These are phyloP conservation scores for Funneliformis caledonium DNA, from an alignment of 371 early-diverging fungal genomes.

Conservation along the genomic window DNA sequence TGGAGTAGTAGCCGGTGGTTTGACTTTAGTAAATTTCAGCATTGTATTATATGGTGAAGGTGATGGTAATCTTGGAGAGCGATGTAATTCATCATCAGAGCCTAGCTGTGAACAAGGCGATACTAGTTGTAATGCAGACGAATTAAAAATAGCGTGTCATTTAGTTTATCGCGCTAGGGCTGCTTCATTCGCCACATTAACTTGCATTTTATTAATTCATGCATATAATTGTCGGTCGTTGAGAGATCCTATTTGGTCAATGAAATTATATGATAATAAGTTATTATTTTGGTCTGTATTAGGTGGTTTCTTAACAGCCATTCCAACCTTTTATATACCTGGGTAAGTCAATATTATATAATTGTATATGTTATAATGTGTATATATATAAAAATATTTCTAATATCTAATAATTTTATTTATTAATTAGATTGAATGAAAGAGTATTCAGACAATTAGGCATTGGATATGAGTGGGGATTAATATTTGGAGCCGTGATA, in stretches of 20 bases:
- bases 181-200: constrained; percentile 42
- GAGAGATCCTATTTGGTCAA: constrained; percentile 62
- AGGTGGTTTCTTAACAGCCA: constrained; percentile 57
- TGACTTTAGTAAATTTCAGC: constrained; percentile 73
- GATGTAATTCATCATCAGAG: constrained; percentile 53
- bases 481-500: neutral
- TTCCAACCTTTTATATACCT: constrained; percentile 74
- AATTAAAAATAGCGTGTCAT: constrained; percentile 59
- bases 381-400: constrained; percentile 84
- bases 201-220: constrained; percentile 68
- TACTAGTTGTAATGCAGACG: constrained; percentile 77
- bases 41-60: constrained; percentile 68
- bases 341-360: constrained; percentile 34
- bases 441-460: neutral
- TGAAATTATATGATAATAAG: constrained; percentile 56
- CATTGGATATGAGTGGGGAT: neutral
- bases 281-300: constrained; percentile 60
- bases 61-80: constrained; percentile 61
- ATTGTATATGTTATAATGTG: too few species aligned
- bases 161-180: constrained; percentile 78
- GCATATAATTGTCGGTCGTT: constrained; percentile 77
- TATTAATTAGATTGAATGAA: neutral
- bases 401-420: neutral
- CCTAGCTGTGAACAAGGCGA: too few species aligned
- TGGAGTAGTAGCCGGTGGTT: constrained; percentile 68